Evolutionary conservation across 345 rosid genomes (phyloP).

Genomic region (Limnanthes douglasii): DNA sequence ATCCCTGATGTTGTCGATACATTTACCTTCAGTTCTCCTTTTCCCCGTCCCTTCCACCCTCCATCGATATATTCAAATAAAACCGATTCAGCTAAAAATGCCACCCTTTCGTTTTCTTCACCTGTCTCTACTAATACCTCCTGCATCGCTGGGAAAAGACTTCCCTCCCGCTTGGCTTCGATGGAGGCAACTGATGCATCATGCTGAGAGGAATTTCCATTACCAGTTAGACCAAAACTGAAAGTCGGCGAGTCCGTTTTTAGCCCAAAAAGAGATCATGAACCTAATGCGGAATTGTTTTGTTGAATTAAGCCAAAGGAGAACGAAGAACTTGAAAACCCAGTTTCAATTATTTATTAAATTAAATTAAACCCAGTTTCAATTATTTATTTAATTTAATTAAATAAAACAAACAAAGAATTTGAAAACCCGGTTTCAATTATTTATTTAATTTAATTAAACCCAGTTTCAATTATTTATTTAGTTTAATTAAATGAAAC

Average conservation of each 20-base stretch:
- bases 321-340: conserved; percentile 54
- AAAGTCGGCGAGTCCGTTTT: too few species aligned
- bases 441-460: too few species aligned
- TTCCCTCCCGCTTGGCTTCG: conserved; percentile 44
- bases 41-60: conserved; percentile 95
- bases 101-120: conserved; percentile 78
- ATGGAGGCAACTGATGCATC: too few species aligned
- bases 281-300: conserved; percentile 37
- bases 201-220: too few species aligned
- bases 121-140: conserved; percentile 85
- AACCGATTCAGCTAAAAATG: conserved; percentile 61
- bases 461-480: too few species aligned
- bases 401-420: too few species aligned
- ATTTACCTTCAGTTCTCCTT: conserved; percentile 86
- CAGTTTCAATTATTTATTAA: too few species aligned
- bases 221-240: conserved; percentile 43
- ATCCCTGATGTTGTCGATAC: conserved; percentile 38
- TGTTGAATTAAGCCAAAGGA: conserved; percentile 42
- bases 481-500: too few species aligned
- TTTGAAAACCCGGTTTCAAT: too few species aligned
- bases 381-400: too few species aligned
- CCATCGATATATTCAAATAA: conserved; percentile 62
- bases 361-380: too few species aligned
- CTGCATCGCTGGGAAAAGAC: conserved; percentile 61
- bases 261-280: conserved; percentile 33